Evolutionary conservation across 495 filamentous ascomycete species (phyloP).

Genomic region (Penicillium herquei): DNA sequence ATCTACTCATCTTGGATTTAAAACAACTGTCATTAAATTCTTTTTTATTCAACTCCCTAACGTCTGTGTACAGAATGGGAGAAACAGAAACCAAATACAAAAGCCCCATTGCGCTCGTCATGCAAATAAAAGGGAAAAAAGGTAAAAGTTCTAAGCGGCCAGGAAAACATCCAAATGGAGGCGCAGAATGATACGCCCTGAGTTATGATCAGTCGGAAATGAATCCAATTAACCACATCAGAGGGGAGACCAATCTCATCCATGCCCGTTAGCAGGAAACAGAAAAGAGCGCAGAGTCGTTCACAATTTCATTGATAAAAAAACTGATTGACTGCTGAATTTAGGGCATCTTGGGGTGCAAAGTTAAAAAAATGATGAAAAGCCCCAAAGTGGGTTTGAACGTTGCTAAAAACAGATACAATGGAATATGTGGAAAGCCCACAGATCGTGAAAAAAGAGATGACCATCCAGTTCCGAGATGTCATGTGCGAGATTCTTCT

Average conservation of each 20-base stretch:
- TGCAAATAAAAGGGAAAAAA: slow-evolving; percentile 32
- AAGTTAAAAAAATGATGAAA: slow-evolving; percentile 16
- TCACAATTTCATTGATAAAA: slow-evolving; percentile 20
- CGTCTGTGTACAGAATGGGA: slow-evolving; percentile 31
- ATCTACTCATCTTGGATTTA: background rate
- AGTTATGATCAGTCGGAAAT: background rate
- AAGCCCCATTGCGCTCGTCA: slow-evolving; percentile 31
- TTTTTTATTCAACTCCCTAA: slow-evolving; percentile 23
- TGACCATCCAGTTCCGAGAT: slow-evolving; percentile 45
- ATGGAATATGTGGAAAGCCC: slow-evolving; percentile 25
- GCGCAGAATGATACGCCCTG: background rate
- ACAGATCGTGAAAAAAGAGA: slow-evolving; percentile 38
- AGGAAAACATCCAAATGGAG: background rate
- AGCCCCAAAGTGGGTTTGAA: slow-evolving; percentile 19
- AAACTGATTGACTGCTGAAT: slow-evolving; percentile 17
- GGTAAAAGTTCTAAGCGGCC: slow-evolving; percentile 13
- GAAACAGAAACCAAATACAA: slow-evolving; percentile 27
- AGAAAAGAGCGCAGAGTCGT: slow-evolving; percentile 20
- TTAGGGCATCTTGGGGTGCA: slow-evolving; percentile 11
- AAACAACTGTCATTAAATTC: slow-evolving; percentile 24
- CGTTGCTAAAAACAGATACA: slow-evolving; percentile 30
- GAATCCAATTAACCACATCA: background rate
- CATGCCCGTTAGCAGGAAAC: slow-evolving; percentile 26
- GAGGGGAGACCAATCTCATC: slow-evolving; percentile 1
- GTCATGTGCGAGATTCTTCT: slow-evolving; percentile 39